These are phyloP conservation scores for Panicum miliaceum DNA, from an alignment of 176 grass and related monocot species.

Conservation along the genomic window DNA sequence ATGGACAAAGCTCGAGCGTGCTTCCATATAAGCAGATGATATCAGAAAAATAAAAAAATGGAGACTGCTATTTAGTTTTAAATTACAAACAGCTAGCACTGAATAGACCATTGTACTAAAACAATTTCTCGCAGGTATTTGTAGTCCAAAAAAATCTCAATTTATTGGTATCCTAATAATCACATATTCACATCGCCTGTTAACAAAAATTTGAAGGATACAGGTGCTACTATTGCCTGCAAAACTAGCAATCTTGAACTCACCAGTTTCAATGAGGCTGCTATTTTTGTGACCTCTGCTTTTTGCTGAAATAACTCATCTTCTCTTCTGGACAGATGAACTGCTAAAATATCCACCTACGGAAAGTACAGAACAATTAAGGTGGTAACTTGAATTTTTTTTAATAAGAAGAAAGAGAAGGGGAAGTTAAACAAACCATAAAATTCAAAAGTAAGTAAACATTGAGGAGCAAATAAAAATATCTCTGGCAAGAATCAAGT, in stretches of 20 bases:
- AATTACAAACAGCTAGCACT: not conserved
- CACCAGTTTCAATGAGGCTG: constrained; percentile 63
- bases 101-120: not conserved
- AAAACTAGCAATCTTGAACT: constrained; percentile 2
- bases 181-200: constrained; percentile 12
- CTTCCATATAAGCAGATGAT: constrained; percentile 6
- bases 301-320: constrained; percentile 84
- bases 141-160: not conserved
- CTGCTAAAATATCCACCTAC: constrained; percentile 76
- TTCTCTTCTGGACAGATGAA: constrained; percentile 78
- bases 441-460: constrained; percentile 17
- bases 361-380: constrained; percentile 29
- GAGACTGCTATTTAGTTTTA: not conserved
- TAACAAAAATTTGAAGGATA: not conserved
- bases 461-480: constrained; percentile 4
- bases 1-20: not conserved
- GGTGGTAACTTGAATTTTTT: not conserved
- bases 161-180: not conserved
- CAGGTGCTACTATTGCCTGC: not conserved
- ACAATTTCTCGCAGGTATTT: not conserved
- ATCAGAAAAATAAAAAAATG: constrained; percentile 13
- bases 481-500: not conserved
- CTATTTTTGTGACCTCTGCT: constrained; percentile 69
- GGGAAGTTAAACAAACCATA: not conserved
- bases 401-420: not conserved